Conservation (phyloP, 75 land plant species). For the Sequoia sempervirens region DNA sequence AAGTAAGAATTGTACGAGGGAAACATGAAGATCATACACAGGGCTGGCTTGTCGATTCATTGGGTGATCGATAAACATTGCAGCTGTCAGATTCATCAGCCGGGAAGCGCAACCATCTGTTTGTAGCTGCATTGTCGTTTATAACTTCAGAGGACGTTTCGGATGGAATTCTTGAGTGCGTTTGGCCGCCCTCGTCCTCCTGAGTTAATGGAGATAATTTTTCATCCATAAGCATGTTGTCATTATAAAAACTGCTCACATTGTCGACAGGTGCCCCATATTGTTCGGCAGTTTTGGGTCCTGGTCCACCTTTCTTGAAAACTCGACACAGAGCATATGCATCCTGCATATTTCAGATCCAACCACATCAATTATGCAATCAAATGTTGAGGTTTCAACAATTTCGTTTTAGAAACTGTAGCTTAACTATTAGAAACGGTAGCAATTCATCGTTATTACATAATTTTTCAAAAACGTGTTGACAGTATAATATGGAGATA, state of each 20-base stretch:
- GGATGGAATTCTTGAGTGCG: background rate
- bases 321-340: constrained; percentile 76
- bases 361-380: background rate
- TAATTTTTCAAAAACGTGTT: too few species aligned
- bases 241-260: background rate
- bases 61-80: background rate
- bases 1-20: background rate
- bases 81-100: background rate
- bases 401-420: background rate
- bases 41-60: background rate
- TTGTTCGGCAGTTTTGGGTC: constrained; percentile 44
- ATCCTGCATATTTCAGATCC: constrained; percentile 31
- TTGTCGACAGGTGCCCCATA: constrained; percentile 26
- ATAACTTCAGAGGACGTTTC: constrained; percentile 3
- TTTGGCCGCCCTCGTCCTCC: background rate
- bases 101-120: background rate
- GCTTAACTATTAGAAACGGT: too few species aligned
- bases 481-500: too few species aligned
- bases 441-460: too few species aligned
- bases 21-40: background rate
- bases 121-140: background rate
- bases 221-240: background rate
- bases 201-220: background rate
- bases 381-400: background rate
- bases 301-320: constrained; percentile 61